A percentile compares a stretch with the other conserved stretches of the same genome.
Evolutionary conservation across 192 early-diverging fungal species (phyloP).

Genomic region (Coemansia sp.): DNA sequence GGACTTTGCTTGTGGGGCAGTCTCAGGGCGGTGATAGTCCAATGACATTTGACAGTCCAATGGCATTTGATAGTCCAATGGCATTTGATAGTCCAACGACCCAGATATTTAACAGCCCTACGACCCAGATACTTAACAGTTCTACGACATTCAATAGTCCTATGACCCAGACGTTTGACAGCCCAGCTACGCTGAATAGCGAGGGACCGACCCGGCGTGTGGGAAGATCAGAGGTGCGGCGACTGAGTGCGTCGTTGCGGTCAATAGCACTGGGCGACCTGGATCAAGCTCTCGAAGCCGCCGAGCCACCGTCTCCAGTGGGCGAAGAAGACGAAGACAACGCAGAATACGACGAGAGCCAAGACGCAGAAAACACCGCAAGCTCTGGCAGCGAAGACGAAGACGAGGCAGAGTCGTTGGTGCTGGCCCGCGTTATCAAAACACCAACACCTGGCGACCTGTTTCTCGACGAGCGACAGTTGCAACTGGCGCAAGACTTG

Average conservation of each 20-base stretch:
- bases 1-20: background rate
- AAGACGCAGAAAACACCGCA: background rate
- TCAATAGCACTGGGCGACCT: slow-evolving; percentile 35
- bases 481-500: slow-evolving; percentile 55
- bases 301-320: background rate
- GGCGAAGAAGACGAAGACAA: background rate
- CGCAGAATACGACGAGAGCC: background rate
- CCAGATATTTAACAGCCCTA: too few species aligned
- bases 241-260: slow-evolving; percentile 50
- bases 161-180: too few species aligned
- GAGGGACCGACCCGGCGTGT: background rate
- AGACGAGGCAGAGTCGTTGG: slow-evolving; percentile 44
- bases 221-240: slow-evolving; percentile 38
- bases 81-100: too few species aligned
- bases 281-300: slow-evolving; percentile 2
- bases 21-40: too few species aligned
- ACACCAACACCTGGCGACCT: slow-evolving; percentile 70
- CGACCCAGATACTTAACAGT: too few species aligned
- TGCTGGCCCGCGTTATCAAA: slow-evolving; percentile 55
- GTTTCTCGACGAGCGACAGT: slow-evolving; percentile 59
- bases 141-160: too few species aligned
- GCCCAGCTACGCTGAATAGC: too few species aligned
- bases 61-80: too few species aligned
- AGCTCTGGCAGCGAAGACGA: slow-evolving; percentile 5
- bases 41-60: too few species aligned